Conservation (phyloP, 2,329 filamentous ascomycete genomes). For the Xylaria multiplex region DNA sequence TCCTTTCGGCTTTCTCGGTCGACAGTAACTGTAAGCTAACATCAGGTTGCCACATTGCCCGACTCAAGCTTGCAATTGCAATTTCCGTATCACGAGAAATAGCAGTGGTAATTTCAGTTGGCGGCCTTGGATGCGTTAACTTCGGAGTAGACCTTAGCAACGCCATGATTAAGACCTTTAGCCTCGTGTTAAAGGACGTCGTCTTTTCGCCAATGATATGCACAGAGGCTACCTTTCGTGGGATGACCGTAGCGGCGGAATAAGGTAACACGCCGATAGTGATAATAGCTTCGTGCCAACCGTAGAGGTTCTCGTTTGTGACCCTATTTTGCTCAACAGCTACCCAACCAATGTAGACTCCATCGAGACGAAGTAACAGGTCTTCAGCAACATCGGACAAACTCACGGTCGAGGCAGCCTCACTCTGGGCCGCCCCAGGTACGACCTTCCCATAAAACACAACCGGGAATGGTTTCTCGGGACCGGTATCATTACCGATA, state of each 20-base stretch:
- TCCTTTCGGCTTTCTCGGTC: slow-evolving; percentile 55
- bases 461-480: slow-evolving; percentile 63
- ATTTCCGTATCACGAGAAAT: slow-evolving; percentile 55
- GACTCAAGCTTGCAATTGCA: slow-evolving; percentile 57
- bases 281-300: slow-evolving; percentile 70
- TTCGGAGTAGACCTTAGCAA: slow-evolving; percentile 59
- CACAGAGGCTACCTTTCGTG: slow-evolving; percentile 61
- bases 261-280: slow-evolving; percentile 63
- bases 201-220: slow-evolving; percentile 58
- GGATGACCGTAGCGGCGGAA: slow-evolving; percentile 57
- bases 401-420: slow-evolving; percentile 62
- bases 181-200: slow-evolving; percentile 54
- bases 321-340: slow-evolving; percentile 53
- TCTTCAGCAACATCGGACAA: slow-evolving; percentile 62
- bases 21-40: slow-evolving; percentile 53
- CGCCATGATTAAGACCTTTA: slow-evolving; percentile 69
- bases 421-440: slow-evolving; percentile 55
- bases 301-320: slow-evolving; percentile 49
- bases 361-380: slow-evolving; percentile 63
- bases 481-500: slow-evolving; percentile 62
- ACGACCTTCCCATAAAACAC: slow-evolving; percentile 61
- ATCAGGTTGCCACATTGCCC: slow-evolving; percentile 58
- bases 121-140: slow-evolving; percentile 26
- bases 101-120: slow-evolving; percentile 45
- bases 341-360: slow-evolving; percentile 74